phyloP scores from a whole-genome alignment of 225 moss, liverwort and hornwort species.

The Physcomitrium patens region DNA sequence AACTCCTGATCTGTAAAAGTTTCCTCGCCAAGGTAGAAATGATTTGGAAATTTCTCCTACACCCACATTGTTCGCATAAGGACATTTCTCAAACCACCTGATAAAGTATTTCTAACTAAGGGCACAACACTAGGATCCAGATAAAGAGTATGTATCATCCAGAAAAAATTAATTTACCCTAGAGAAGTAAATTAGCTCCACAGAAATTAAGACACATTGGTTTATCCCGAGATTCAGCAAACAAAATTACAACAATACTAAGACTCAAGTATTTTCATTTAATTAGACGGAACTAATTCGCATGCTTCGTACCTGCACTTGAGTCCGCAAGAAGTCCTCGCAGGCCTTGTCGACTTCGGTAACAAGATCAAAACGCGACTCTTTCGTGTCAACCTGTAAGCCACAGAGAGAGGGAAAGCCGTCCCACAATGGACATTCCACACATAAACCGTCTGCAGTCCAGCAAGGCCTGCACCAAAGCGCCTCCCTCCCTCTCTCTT shows the following conservation, averaged over 20 bases:
- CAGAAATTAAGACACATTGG: background rate
- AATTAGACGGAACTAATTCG: background rate
- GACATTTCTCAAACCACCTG: slow-evolving; percentile 16
- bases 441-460: slow-evolving; percentile 44
- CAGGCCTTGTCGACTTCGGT: slow-evolving; percentile 90
- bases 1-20: slow-evolving; percentile 65
- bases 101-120: background rate
- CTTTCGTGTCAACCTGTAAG: slow-evolving; percentile 74
- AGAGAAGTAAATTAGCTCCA: background rate
- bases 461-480: slow-evolving; percentile 49
- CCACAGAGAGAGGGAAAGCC: slow-evolving; percentile 45
- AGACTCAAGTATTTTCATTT: background rate
- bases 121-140: slow-evolving; percentile 23
- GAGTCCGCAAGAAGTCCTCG: slow-evolving; percentile 67
- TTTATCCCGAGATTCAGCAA: background rate
- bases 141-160: slow-evolving; percentile 4
- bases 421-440: slow-evolving; percentile 56
- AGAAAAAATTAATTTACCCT: background rate
- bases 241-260: slow-evolving; percentile 7
- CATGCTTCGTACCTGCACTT: slow-evolving; percentile 67
- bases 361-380: slow-evolving; percentile 83
- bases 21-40: slow-evolving; percentile 90
- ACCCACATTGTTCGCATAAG: slow-evolving; percentile 33
- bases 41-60: slow-evolving; percentile 73
- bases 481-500: slow-evolving; percentile 50